A percentile compares a stretch with the other conserved stretches of the same genome.
Evolutionary conservation across 805 yeast genomes (phyloP).

Genomic region (Sungouiozyma ichnusensis): DNA sequence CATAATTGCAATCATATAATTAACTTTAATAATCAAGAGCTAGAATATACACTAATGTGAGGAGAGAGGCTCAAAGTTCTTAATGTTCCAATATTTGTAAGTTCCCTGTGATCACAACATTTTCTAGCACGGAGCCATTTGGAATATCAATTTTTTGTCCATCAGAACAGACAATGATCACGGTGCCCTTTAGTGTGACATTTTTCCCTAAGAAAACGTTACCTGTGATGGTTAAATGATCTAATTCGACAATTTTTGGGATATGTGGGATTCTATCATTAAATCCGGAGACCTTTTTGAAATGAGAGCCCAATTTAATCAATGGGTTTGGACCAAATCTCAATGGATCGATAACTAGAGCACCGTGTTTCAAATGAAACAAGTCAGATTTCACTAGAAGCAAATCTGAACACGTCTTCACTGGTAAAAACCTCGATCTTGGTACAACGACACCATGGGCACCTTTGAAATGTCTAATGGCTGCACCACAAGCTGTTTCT

Average conservation of each 20-base stretch:
- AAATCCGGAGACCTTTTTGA: constrained; percentile 90
- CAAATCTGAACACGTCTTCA: constrained; percentile 92
- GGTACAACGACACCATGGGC: constrained; percentile 99
- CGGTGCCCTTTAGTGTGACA: constrained; percentile 92
- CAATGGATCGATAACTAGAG: constrained; percentile 68
- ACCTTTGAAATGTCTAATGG: constrained; percentile 86
- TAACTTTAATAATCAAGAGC: too few relatives aligned
- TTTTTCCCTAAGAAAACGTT: constrained; percentile 84
- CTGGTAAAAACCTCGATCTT: constrained; percentile 95
- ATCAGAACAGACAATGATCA: constrained; percentile 92
- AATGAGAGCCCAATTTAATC: constrained; percentile 91
- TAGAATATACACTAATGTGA: too few relatives aligned
- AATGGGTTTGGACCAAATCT: constrained; percentile 89
- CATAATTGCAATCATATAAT: too few relatives aligned
- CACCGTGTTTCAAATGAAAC: constrained; percentile 84
- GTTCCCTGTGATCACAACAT: constrained; percentile 95
- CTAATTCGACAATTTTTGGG: constrained; percentile 93
- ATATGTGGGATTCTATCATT: constrained; percentile 71
- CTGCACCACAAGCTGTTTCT: constrained; percentile 99
- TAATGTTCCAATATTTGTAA: constrained; percentile 52
- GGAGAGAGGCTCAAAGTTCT: too few relatives aligned
- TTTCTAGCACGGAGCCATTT: constrained; percentile 87
- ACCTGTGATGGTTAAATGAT: constrained; percentile 95
- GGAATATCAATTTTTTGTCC: constrained; percentile 97
- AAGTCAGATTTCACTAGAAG: constrained; percentile 90